A percentile compares a stretch with the other conserved stretches of the same genome.
These are phyloP conservation scores for Pichia sp. DNA, from an alignment of 1,139 yeast genomes.

Conservation along the genomic window DNA sequence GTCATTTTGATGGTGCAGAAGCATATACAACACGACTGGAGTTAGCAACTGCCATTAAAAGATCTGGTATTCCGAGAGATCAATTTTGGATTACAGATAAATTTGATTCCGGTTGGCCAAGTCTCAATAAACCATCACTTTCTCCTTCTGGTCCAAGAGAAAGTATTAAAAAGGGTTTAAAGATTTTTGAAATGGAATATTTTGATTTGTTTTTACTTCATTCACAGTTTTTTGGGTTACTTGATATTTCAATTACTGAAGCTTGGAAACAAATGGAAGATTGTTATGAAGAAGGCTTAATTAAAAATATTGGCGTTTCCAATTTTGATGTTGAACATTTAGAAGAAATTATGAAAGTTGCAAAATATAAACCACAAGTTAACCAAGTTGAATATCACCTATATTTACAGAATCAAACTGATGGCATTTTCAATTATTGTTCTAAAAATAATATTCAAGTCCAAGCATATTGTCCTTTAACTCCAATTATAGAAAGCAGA, in stretches of 20 bases:
- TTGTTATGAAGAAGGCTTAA: conserved; percentile 30
- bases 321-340: conserved; percentile 38
- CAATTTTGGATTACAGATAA: conserved; percentile 54
- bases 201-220: conserved; percentile 48
- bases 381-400: conserved; percentile 70
- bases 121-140: conserved; percentile 24
- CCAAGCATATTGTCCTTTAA: conserved; percentile 49
- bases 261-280: conserved; percentile 34
- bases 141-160: conserved; percentile 27
- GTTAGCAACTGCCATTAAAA: conserved; percentile 44
- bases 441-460: conserved; percentile 38
- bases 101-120: conserved; percentile 34
- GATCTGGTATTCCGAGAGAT: conserved; percentile 40
- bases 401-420: conserved; percentile 61
- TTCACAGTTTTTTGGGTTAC: conserved; percentile 37
- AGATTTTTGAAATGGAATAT: conserved; percentile 35
- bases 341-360: conserved; percentile 33
- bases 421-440: conserved; percentile 46
- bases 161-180: conserved; percentile 34
- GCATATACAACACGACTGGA: conserved; percentile 52
- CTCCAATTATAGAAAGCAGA: conserved; percentile 36
- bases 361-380: conserved; percentile 50
- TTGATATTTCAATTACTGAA: conserved; percentile 32
- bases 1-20: conserved; percentile 56
- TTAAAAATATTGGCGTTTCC: conserved; percentile 42